These are phyloP conservation scores for Verticillium nonalfalfae DNA, from an alignment of 2,329 filamentous ascomycete genomes.

Conservation along the genomic window DNA sequence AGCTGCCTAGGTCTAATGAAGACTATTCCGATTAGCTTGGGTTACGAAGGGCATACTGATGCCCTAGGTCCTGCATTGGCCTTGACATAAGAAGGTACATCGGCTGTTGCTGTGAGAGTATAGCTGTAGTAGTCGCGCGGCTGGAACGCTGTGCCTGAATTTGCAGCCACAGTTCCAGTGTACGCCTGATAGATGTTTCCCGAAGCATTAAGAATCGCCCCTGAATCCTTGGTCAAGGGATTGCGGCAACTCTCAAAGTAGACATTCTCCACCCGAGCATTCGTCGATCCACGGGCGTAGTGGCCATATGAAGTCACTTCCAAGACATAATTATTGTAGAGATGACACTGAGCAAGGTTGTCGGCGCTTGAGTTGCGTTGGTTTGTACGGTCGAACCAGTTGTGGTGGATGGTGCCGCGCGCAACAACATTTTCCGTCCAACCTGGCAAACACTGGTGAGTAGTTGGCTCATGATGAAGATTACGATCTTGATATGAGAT, in stretches of 20 bases:
- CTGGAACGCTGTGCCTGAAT: constrained; percentile 7
- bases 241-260: constrained; percentile 11
- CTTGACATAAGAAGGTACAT: constrained; percentile 7
- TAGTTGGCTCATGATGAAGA: no score
- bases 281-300: constrained; percentile 9
- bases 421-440: constrained; percentile 12
- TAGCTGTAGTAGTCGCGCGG: constrained; percentile 2
- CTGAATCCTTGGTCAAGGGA: constrained; percentile 5
- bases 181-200: constrained; percentile 6
- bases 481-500: no score
- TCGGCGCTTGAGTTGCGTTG: constrained; percentile 12
- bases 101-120: constrained; percentile 4
- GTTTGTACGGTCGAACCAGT: constrained; percentile 11
- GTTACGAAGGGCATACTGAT: no score
- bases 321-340: constrained; percentile 12
- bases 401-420: constrained; percentile 9
- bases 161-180: constrained; percentile 5
- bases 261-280: constrained; percentile 9
- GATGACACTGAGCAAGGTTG: constrained; percentile 8
- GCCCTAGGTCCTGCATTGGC: constrained; percentile 6
- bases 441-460: neutral
- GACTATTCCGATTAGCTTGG: no score
- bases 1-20: no score
- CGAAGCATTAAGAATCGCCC: constrained; percentile 1
- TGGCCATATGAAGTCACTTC: constrained; percentile 9